Evolutionary conservation across 192 early-diverging fungal species (phyloP).

Genomic region (Coemansia sp.): DNA sequence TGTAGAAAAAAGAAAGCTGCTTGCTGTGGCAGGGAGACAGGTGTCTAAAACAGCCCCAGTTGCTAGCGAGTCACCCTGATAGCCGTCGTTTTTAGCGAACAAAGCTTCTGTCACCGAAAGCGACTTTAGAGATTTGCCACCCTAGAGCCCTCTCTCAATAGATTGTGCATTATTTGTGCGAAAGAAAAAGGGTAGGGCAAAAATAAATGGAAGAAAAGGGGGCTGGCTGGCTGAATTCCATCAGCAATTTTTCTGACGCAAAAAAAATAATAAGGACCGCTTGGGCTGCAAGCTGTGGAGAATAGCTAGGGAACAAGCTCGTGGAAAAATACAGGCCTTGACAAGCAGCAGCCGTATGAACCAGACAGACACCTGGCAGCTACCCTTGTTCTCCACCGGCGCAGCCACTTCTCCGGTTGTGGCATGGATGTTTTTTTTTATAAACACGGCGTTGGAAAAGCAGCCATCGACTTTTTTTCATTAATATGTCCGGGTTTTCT

Average conservation of each 20-base stretch:
- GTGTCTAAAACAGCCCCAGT: not conserved
- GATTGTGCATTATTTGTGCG: not conserved
- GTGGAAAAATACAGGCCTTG: not conserved
- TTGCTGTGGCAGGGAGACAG: not conserved
- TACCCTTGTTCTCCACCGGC: not conserved
- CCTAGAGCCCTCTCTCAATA: not conserved
- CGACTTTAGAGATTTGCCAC: not conserved
- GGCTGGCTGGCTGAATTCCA: not conserved
- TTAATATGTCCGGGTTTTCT: not conserved
- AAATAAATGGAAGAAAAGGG: not conserved
- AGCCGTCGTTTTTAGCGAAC: not conserved
- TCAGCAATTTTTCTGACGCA: not conserved
- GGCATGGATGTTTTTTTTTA: not conserved
- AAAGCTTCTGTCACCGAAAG: not conserved
- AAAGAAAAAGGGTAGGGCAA: not conserved
- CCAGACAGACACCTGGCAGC: not conserved
- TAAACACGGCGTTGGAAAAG: not conserved
- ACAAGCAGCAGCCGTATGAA: not conserved
- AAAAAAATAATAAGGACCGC: not conserved
- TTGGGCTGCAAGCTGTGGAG: not conserved
- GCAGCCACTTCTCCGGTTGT: conserved; percentile 7
- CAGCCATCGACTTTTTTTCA: not conserved
- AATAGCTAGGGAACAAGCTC: not conserved
- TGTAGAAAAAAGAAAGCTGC: not conserved
- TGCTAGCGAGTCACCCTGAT: not conserved